These are phyloP conservation scores for Parathielavia appendiculata DNA, from an alignment of 495 filamentous ascomycete species.

Conservation along the genomic window DNA sequence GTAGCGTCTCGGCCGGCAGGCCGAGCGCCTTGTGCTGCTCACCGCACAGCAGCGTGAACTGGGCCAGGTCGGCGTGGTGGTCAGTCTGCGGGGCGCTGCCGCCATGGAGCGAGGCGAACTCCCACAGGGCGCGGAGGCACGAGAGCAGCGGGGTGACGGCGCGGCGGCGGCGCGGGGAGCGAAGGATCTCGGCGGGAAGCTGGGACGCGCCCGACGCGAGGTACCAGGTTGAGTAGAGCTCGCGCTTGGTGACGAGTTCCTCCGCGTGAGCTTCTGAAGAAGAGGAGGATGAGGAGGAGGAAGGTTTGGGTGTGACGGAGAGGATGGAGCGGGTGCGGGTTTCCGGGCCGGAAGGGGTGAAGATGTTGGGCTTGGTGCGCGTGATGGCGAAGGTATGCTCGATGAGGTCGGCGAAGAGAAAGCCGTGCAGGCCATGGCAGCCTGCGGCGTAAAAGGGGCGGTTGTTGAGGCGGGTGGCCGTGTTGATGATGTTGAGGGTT, in stretches of 20 bases:
- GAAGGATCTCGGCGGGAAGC: conserved; percentile 63
- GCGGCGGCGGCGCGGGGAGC: conserved; percentile 59
- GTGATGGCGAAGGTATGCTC: conserved; percentile 83
- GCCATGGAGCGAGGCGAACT: conserved; percentile 57
- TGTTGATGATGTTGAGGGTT: conserved; percentile 72
- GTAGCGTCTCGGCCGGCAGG: conserved; percentile 69
- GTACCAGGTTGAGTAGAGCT: conserved; percentile 76
- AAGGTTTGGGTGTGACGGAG: conserved; percentile 56
- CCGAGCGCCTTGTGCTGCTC: conserved; percentile 70
- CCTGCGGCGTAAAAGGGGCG: conserved; percentile 84
- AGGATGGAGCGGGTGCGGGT: conserved; percentile 72
- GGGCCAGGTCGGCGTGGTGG: conserved; percentile 53
- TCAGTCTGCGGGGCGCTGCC: conserved; percentile 49
- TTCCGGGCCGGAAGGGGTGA: conserved; percentile 60
- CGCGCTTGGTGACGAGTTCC: conserved; percentile 88
- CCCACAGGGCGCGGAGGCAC: conserved; percentile 79
- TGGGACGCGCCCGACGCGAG: conserved; percentile 68
- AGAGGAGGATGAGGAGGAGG: neutral
- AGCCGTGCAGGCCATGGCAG: conserved; percentile 88
- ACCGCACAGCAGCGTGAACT: conserved; percentile 71
- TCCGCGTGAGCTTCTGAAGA: conserved; percentile 51
- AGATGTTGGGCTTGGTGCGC: conserved; percentile 70
- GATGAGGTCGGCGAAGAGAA: conserved; percentile 88
- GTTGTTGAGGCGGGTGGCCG: conserved; percentile 65
- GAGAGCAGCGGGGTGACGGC: conserved; percentile 75